phyloP scores from a whole-genome alignment of 306 rosid genomes.

The Quercus engelmannii region DNA sequence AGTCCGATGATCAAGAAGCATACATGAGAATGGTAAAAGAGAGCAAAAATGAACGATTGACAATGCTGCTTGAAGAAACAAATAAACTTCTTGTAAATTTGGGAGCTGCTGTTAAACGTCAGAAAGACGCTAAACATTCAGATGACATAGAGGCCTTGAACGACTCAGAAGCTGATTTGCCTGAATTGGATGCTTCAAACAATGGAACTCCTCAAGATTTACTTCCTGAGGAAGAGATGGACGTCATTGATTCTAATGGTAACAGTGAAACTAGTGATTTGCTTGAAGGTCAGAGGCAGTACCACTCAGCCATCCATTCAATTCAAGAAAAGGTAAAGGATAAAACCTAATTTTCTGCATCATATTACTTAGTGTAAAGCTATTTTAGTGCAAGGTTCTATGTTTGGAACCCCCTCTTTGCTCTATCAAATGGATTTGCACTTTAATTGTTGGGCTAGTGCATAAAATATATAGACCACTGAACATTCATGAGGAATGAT shows the following conservation, averaged over 20 bases:
- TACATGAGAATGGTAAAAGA: constrained; percentile 99
- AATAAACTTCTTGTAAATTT: constrained; percentile 90
- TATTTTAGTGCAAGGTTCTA: neutral
- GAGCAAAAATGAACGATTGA: constrained; percentile 95
- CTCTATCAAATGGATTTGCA: neutral
- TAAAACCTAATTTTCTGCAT: neutral
- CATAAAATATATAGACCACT: too few relatives aligned
- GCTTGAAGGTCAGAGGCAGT: constrained; percentile 98
- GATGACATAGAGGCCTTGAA: constrained; percentile 78
- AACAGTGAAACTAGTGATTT: constrained; percentile 79
- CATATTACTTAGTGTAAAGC: neutral
- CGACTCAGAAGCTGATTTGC: constrained; percentile 77
- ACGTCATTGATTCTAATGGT: constrained; percentile 64
- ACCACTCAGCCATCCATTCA: constrained; percentile 94
- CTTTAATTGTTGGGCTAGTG: too few relatives aligned
- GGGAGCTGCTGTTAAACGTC: constrained; percentile 99
- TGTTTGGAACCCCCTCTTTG: neutral
- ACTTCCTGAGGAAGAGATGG: constrained; percentile 69
- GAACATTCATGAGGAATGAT: neutral
- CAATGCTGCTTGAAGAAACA: constrained; percentile 94
- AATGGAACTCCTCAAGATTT: constrained; percentile 58
- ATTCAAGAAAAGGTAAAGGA: constrained; percentile 84
- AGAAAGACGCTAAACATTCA: constrained; percentile 71
- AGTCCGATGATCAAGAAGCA: constrained; percentile 99
- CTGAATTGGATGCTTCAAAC: constrained; percentile 67